Conservation (phyloP, 352 stramenopile genomes). For the Globisporangium solare region DNA sequence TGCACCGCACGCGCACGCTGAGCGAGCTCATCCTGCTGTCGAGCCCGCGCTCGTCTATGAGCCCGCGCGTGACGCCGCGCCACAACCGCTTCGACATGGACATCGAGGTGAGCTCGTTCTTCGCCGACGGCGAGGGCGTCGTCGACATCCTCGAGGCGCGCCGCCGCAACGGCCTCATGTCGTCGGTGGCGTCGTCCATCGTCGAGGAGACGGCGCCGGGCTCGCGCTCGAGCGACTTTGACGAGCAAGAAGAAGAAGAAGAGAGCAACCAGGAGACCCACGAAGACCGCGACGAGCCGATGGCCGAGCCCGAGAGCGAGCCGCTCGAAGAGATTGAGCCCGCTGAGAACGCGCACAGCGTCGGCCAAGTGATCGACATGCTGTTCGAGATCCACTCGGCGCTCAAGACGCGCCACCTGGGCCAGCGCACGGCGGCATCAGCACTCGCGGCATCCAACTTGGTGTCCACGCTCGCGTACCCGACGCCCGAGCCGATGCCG, state of each 20-base stretch:
- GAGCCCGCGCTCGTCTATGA: conserved; percentile 30
- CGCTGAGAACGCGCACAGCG: conserved; percentile 25
- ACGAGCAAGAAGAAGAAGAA: conserved; percentile 21
- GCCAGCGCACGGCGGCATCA: conserved; percentile 68
- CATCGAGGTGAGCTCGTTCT: conserved; percentile 71
- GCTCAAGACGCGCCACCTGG: conserved; percentile 73
- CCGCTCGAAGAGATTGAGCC: conserved; percentile 19
- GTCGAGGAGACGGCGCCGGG: conserved; percentile 10
- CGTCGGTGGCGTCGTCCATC: conserved; percentile 3
- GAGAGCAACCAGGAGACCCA: conserved; percentile 16
- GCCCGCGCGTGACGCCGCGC: conserved; percentile 44
- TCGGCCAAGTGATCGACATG: conserved; percentile 76
- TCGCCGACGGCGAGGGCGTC: conserved; percentile 63
- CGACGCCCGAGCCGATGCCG: conserved; percentile 41
- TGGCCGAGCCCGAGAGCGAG: conserved; percentile 26
- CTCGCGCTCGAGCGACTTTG: conserved; percentile 17
- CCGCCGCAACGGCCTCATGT: conserved; percentile 5
- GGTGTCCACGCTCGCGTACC: conserved; percentile 63
- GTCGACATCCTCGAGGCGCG: conserved; percentile 53
- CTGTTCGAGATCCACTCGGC: conserved; percentile 84
- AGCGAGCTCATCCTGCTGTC: conserved; percentile 75
- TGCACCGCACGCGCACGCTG: conserved; percentile 75
- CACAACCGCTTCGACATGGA: conserved; percentile 83
- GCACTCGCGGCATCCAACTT: conserved; percentile 72
- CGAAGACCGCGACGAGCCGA: conserved; percentile 18